Base-by-base conservation (phyloP, 169 alveolate genomes). In the Cryptosporidium sp. region DNA sequence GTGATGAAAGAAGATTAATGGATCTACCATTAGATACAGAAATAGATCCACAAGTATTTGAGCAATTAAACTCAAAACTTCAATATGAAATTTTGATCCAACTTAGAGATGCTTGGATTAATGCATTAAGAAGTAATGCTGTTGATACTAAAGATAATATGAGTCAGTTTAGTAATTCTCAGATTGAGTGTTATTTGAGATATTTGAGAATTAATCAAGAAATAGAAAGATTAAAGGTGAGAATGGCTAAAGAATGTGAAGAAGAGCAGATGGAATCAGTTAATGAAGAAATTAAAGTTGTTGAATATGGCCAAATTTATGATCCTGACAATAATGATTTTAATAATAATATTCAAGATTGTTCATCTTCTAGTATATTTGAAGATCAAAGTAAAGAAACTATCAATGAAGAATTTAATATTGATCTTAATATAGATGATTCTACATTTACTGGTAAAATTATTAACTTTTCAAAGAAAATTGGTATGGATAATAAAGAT, bases 181-280 rank as follows among this genome's bases (percentile, higher is more conserved):
- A 95, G 75, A 91, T 96, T n/a, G 94, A 94, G 69, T 94, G 95
- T 10, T 96, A 95, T 72, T 89, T 95, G 58, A 92, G 96, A 67
- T 94, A 93, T 84, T 91, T 94, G 14, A 94, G 92, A 29, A 95
- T 95, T 2, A 95, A 94, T 39, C 93, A 92, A 35, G 97, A 95
- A 92, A 94, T 95, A n/a, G 97, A 95, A 73, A 92, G 84, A 62
- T 72, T 95, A 67, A 95, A 94, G 60, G 93, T 85, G 12, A 91
- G 87, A 33, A 87, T 92, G 92, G 92, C 95, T 1, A 91, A 84
- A 53, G 93, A 94, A 44, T 87, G 86, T 56, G 86, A 73, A 53
- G 70, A 51, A 2, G 71, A 60, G 10, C 62, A 73, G 4, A 18
- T 42, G 4, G 80, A 45, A 23, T 12, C 16, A 8, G 21, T 3